A percentile compares a stretch with the other conserved stretches of the same genome.
phyloP scores from a whole-genome alignment of 768 basidiomycete genomes.

The Xerocomellus amylosporus region DNA sequence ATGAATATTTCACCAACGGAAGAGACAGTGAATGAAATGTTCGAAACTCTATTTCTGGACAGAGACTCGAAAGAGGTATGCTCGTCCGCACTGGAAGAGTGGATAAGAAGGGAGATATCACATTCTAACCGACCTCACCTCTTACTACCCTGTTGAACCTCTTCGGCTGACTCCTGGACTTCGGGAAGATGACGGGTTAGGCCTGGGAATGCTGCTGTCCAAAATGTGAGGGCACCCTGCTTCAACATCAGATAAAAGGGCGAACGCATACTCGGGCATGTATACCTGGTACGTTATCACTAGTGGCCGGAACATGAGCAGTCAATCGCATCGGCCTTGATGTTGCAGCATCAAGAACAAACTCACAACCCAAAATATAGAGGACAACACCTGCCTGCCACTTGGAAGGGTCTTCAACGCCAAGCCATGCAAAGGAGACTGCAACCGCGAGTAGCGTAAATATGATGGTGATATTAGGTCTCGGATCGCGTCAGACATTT shows the following conservation, averaged over 20 bases:
- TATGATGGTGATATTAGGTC: slow-evolving; percentile 75
- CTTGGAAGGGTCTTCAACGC: slow-evolving; percentile 59
- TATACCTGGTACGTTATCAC: slow-evolving; percentile 70
- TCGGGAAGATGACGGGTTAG: slow-evolving; percentile 68
- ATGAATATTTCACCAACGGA: slow-evolving; percentile 71
- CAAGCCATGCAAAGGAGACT: slow-evolving; percentile 77
- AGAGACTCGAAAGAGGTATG: slow-evolving; percentile 60
- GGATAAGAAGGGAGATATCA: background rate
- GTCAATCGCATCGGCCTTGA: background rate
- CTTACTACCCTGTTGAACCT: slow-evolving; percentile 43
- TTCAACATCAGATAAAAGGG: background rate
- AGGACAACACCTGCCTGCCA: slow-evolving; percentile 62
- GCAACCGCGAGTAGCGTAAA: slow-evolving; percentile 65
- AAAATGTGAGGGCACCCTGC: slow-evolving; percentile 71
- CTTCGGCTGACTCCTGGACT: slow-evolving; percentile 50
- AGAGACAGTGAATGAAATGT: slow-evolving; percentile 67
- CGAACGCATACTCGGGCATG: background rate
- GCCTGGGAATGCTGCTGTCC: slow-evolving; percentile 81
- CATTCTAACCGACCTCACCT: slow-evolving; percentile 33
- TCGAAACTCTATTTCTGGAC: slow-evolving; percentile 68
- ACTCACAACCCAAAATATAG: slow-evolving; percentile 64
- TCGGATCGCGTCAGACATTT: slow-evolving; percentile 19
- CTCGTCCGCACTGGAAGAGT: slow-evolving; percentile 38
- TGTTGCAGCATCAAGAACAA: no score
- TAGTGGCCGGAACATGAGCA: slow-evolving; percentile 18